phyloP scores from a whole-genome alignment of 345 rosid species.

The Salix suchowensis region DNA sequence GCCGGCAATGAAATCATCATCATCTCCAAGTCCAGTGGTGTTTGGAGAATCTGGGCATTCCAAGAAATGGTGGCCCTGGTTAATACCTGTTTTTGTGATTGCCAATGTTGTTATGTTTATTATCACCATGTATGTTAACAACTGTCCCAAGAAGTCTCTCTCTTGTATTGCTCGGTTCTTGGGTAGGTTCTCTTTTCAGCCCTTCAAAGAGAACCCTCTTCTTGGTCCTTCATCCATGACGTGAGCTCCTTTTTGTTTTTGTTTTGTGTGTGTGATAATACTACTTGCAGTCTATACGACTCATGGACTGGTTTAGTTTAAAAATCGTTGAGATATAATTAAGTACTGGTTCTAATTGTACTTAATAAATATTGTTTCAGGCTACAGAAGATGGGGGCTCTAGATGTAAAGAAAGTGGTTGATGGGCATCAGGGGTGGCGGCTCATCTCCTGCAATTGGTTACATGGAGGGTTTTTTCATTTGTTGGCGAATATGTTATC shows the following conservation, averaged over 20 bases:
- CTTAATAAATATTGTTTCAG: conserved; percentile 26
- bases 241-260: conserved; percentile 28
- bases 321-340: too few relatives aligned
- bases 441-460: conserved; percentile 75
- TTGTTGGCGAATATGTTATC: conserved; percentile 80
- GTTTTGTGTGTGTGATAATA: background rate
- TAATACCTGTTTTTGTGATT: conserved; percentile 64
- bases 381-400: conserved; percentile 77
- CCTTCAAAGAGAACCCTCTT: conserved; percentile 83
- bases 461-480: conserved; percentile 89
- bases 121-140: conserved; percentile 82
- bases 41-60: conserved; percentile 51
- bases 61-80: conserved; percentile 75
- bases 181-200: conserved; percentile 90
- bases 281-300: background rate
- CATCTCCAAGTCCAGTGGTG: conserved; percentile 28
- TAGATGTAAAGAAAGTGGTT: conserved; percentile 57
- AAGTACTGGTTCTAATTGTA: too few relatives aligned
- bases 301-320: too few relatives aligned
- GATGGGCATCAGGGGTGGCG: conserved; percentile 75
- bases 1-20: background rate
- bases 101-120: conserved; percentile 64
- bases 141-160: conserved; percentile 71
- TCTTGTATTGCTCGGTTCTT: conserved; percentile 65
- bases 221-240: conserved; percentile 83